These are phyloP conservation scores for Vittaforma corneae DNA, from an alignment of 371 early-diverging fungal genomes.

Conservation along the genomic window DNA sequence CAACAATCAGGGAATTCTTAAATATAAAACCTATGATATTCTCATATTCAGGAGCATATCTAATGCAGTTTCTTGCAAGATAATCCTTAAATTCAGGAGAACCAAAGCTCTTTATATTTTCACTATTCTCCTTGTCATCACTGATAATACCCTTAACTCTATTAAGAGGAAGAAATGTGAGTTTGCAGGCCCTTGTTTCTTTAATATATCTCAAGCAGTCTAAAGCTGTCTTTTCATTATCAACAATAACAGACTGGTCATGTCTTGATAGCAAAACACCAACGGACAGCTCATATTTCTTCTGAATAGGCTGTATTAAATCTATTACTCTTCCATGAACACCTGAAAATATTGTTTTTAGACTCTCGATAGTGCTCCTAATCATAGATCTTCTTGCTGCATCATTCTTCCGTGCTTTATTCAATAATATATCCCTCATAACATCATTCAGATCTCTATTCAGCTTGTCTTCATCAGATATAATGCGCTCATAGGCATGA, in stretches of 20 bases:
- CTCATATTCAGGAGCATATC: constrained; percentile 68
- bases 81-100: constrained; percentile 62
- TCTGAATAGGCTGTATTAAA: constrained; percentile 75
- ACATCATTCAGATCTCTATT: constrained; percentile 67
- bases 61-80: constrained; percentile 72
- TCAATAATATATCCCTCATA: constrained; percentile 49
- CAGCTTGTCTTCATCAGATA: constrained; percentile 63
- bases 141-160: constrained; percentile 60
- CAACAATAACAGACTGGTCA: constrained; percentile 62
- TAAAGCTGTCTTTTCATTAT: constrained; percentile 60
- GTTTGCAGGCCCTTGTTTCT: constrained; percentile 76
- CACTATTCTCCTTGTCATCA: not conserved
- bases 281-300: constrained; percentile 75
- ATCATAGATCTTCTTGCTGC: constrained; percentile 67
- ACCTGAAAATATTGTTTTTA: constrained; percentile 59
- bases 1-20: constrained; percentile 29
- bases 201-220: constrained; percentile 69
- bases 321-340: constrained; percentile 80
- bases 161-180: constrained; percentile 82
- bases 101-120: constrained; percentile 65
- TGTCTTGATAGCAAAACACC: constrained; percentile 62
- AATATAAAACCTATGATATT: constrained; percentile 73
- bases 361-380: constrained; percentile 62
- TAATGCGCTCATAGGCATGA: not conserved
- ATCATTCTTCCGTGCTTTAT: constrained; percentile 69